A percentile compares a stretch with the other conserved stretches of the same genome.
Evolutionary conservation across 192 early-diverging fungal species (phyloP).

Genomic region (Phlyctochytrium bullatum): DNA sequence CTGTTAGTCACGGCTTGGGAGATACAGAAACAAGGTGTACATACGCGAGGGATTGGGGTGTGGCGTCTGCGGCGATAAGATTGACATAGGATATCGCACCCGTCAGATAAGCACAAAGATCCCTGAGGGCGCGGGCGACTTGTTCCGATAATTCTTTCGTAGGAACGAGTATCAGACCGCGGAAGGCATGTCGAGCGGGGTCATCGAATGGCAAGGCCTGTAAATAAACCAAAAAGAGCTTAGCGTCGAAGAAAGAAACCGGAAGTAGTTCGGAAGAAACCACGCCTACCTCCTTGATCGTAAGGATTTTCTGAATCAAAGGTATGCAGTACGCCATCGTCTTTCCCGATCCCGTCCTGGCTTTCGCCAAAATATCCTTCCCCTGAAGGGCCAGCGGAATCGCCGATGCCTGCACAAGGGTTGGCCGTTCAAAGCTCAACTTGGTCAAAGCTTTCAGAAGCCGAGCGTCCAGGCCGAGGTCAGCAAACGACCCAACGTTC

Average conservation of each 20-base stretch:
- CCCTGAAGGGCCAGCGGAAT: conserved; percentile 90
- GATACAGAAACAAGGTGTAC: not conserved
- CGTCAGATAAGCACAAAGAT: conserved; percentile 74
- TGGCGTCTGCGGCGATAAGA: conserved; percentile 48
- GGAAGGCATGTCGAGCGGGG: conserved; percentile 26
- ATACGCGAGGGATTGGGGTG: not conserved
- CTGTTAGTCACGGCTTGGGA: not conserved
- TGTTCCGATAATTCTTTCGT: conserved; percentile 95
- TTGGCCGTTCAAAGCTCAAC: conserved; percentile 80
- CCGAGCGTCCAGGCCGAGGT: conserved; percentile 82
- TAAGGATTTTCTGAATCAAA: conserved; percentile 85
- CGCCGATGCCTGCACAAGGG: conserved; percentile 81
- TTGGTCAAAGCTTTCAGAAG: conserved; percentile 82
- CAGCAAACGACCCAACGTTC: conserved; percentile 21
- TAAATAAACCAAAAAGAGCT: too few relatives aligned
- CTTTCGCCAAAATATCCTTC: conserved; percentile 90
- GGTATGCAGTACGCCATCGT: conserved; percentile 94
- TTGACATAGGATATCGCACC: conserved; percentile 63
- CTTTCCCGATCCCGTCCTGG: conserved; percentile 94
- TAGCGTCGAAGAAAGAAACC: too few relatives aligned
- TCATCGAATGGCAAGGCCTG: too few relatives aligned
- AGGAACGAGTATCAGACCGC: conserved; percentile 85
- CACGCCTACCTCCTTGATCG: conserved; percentile 47
- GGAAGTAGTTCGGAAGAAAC: conserved; percentile 50
- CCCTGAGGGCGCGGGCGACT: conserved; percentile 72